Base-by-base conservation (phyloP, 495 filamentous ascomycete genomes). In the Ascobolus immersus region DNA sequence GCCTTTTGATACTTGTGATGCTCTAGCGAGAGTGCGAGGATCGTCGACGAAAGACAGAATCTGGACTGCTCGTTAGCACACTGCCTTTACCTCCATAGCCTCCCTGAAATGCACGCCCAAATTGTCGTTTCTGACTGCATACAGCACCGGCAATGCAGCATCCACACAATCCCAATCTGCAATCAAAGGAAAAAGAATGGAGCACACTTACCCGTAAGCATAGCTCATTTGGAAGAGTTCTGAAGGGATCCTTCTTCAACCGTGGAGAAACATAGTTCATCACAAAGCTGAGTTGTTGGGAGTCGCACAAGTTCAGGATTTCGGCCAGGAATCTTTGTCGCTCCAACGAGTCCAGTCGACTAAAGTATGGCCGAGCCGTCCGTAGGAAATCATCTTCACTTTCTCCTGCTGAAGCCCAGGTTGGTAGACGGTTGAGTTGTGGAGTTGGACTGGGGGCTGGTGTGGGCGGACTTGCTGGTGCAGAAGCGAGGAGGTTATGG, bases 11-110 rank as follows among this genome's bases (percentile, higher is more conserved):
- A 94, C 86, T 51, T 93, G 84, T 23, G 80, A 89, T 27, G 86
- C 72, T 50, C 86, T 64, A 20, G 79, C 82, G 12, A 96, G 66
- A 3, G 86, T 82, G 50, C 77, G 79, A 0, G 84, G 77, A 43
- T 94, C 84, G 44, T 94, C 89, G 44, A 96, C 75, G 47, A 80
- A 93, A 14, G 80, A 82, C 20, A 93, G 64, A 36, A 92, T 75
- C 73, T 86, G 48, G 7, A 23, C 26, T 42, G 41, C 22, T 32
- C 36, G 28, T 14, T 34, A 12, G 15, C 10, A 7, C 30, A 33
- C 32, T 8, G 25, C 26, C n/a, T 34, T 27, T 26, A 23, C 14
- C 15, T 36, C 42, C n/a, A 22, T 25, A 13, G 35, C 15, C 14
- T 15, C 28, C 7, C 7, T 25, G 22, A 25, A 7, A n/a, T 25